Conservation (phyloP, 1,284 basidiomycete species). For the Earliella scabrosa region DNA sequence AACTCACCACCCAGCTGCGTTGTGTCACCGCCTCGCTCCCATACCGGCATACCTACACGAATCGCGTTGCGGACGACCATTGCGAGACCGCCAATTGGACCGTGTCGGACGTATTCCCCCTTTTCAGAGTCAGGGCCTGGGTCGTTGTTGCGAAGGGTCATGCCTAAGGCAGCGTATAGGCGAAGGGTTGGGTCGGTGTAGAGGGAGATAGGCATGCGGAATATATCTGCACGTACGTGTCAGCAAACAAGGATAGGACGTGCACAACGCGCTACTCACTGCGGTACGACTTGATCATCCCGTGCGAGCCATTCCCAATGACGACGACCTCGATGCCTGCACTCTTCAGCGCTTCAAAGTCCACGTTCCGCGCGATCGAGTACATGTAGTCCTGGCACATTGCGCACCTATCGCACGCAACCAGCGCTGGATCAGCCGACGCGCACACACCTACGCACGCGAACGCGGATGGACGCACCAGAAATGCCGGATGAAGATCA, state of each 20-base stretch:
- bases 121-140: slow-evolving; percentile 50
- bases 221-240: slow-evolving; percentile 52
- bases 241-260: not conserved
- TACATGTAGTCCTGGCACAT: slow-evolving; percentile 87
- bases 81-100: slow-evolving; percentile 65
- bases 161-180: slow-evolving; percentile 77
- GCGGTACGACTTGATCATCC: slow-evolving; percentile 74
- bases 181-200: slow-evolving; percentile 80
- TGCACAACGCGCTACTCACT: slow-evolving; percentile 13
- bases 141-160: slow-evolving; percentile 60
- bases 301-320: slow-evolving; percentile 78
- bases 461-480: slow-evolving; percentile 41
- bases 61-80: slow-evolving; percentile 72
- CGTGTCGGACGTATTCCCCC: slow-evolving; percentile 69
- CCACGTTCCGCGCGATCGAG: slow-evolving; percentile 58
- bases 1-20: slow-evolving; percentile 89
- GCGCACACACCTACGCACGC: not conserved
- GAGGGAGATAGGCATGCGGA: slow-evolving; percentile 62
- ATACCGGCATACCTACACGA: slow-evolving; percentile 75
- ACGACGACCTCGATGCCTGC: slow-evolving; percentile 67
- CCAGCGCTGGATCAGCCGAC: slow-evolving; percentile 5
- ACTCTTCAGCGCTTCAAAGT: slow-evolving; percentile 55
- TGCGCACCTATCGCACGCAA: slow-evolving; percentile 71
- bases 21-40: slow-evolving; percentile 79
- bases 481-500: slow-evolving; percentile 79